Percentiles rank a stretch among this genome's conserved stretches.
Conservation (phyloP, 2,329 filamentous ascomycete genomes). For the Exophiala lecanii-corni region DNA sequence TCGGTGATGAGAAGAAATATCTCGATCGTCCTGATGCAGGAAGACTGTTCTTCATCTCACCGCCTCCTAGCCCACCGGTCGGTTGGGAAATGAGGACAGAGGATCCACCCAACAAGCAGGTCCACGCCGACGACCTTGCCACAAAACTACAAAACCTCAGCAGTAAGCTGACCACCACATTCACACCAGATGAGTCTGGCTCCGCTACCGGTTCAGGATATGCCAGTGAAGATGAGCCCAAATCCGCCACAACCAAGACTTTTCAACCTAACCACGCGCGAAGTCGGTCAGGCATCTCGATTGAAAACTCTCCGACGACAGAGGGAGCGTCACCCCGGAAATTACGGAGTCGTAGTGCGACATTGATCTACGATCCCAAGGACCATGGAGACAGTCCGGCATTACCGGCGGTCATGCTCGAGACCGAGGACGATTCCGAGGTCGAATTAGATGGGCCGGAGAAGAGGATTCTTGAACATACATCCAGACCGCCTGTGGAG, state of each 20-base stretch:
- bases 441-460: constrained; percentile 44
- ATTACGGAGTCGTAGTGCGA: constrained; percentile 49
- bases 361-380: constrained; percentile 59
- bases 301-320: constrained; percentile 16
- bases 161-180: constrained; percentile 29
- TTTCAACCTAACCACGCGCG: constrained; percentile 11
- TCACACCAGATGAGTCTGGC: neutral
- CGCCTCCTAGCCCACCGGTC: constrained; percentile 59
- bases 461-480: constrained; percentile 46
- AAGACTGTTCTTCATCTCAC: constrained; percentile 63
- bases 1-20: constrained; percentile 40
- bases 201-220: constrained; percentile 4
- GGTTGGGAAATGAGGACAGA: constrained; percentile 62
- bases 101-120: constrained; percentile 61
- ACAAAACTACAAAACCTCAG: constrained; percentile 52
- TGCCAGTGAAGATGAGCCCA: constrained; percentile 14
- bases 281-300: constrained; percentile 12
- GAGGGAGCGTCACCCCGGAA: constrained; percentile 28
- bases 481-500: constrained; percentile 53
- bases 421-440: constrained; percentile 49
- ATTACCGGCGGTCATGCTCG: constrained; percentile 60
- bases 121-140: constrained; percentile 59
- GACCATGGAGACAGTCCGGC: constrained; percentile 57
- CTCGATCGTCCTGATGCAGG: constrained; percentile 54
- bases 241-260: constrained; percentile 13